These are phyloP conservation scores for Artemisia princeps DNA, from an alignment of 140 eudicot genomes.

Conservation along the genomic window DNA sequence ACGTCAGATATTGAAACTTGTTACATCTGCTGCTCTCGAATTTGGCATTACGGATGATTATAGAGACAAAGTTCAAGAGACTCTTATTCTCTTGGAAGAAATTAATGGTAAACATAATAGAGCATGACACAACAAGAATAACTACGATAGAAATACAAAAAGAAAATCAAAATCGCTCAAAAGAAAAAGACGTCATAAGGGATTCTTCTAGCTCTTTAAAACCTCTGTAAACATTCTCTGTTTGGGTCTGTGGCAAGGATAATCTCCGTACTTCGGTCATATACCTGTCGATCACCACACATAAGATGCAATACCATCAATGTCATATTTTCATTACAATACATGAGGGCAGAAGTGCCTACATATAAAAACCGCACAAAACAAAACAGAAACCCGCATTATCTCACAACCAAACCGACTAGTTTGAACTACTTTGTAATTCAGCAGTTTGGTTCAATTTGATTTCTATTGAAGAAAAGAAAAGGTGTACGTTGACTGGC, in stretches of 20 bases:
- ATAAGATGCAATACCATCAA: neutral
- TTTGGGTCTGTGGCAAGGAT: constrained; percentile 72
- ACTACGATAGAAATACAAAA: constrained; percentile 20
- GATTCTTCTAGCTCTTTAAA: constrained; percentile 97
- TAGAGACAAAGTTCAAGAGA: constrained; percentile 9
- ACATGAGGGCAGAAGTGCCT: too few relatives aligned
- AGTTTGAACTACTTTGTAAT: too few relatives aligned
- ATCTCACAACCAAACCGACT: too few relatives aligned
- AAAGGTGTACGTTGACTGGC: neutral
- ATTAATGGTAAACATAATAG: constrained; percentile 1
- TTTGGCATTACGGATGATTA: neutral
- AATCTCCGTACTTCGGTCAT: constrained; percentile 88
- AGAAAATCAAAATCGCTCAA: constrained; percentile 46
- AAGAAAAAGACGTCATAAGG: constrained; percentile 52
- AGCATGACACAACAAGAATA: constrained; percentile 19
- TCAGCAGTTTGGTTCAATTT: neutral
- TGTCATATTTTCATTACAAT: too few relatives aligned
- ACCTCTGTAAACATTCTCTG: constrained; percentile 65
- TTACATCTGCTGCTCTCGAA: constrained; percentile 11
- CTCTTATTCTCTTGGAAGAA: constrained; percentile 11
- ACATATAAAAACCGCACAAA: too few relatives aligned
- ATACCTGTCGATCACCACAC: constrained; percentile 41
- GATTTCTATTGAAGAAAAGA: neutral
- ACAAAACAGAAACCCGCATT: too few relatives aligned
- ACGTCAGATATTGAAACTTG: neutral